Evolutionary conservation across 306 rosid genomes (phyloP), one percentile per base, ranked within the genome.

Genomic region (Quercus ilex): DNA sequence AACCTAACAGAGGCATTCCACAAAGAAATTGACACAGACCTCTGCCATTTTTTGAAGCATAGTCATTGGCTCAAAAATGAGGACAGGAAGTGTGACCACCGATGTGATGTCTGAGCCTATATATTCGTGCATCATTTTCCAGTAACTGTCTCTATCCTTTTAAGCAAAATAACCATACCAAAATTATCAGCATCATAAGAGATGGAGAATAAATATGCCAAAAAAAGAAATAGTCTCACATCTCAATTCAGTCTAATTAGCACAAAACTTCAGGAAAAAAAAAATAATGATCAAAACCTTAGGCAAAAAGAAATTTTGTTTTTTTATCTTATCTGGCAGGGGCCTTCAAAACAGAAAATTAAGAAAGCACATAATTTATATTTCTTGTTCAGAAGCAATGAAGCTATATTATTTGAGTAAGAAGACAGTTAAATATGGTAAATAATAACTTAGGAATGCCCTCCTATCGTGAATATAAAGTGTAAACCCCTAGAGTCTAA

Each of bases 61-160:
- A 64, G 98, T 94, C 97, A 94, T 94, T 46, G 97, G 98, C 82
- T 94, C 98, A 89, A 94, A 94, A 77, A 94, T 89, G 76, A 88
- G 74, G 62, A 94, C 97, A 0, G 98, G 98, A 41, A 94, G 90
- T 11, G 94, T 94, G 80, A 92, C 97, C 93, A 94, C 84, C 65
- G 98, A 94, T 52, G 97, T 92, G 72, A 92, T 59, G 77, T 94
- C 98, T 15, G 94, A 84, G 3, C 98, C 97, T 56, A 94, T 86
- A 77, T 94, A 92, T 73, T 91, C 85, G 25, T 91, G 97, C 98
- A 94, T 94, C 98, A 91, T 91, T 93, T 91, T 92, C 97, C 94
- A 94, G 88, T 91, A 94, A 86, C 97, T 73, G 73, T 94, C 98
- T 69, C 97, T 92, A 75, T 94, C 98, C 98, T 92, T 82, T 46